phyloP scores from a whole-genome alignment of 805 yeast species.

The Metschnikowia lunata region DNA sequence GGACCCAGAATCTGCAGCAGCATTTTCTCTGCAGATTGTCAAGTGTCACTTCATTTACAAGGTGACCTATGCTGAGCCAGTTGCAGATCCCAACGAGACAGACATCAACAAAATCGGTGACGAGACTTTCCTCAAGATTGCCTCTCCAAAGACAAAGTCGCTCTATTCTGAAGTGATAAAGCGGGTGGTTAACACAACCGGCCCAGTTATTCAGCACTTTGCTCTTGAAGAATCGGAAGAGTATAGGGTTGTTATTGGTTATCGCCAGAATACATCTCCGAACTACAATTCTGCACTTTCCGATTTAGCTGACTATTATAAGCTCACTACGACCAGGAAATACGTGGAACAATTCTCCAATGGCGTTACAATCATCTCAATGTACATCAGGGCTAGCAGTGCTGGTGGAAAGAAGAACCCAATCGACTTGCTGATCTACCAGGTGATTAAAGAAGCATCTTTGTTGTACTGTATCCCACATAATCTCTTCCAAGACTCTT shows the following conservation, averaged over 20 bases:
- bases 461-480: slow-evolving; percentile 87
- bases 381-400: slow-evolving; percentile 56
- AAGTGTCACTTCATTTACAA: slow-evolving; percentile 82
- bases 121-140: slow-evolving; percentile 67
- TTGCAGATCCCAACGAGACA: slow-evolving; percentile 33
- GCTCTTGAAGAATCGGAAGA: slow-evolving; percentile 78
- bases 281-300: slow-evolving; percentile 84
- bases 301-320: slow-evolving; percentile 84
- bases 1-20: slow-evolving; percentile 11
- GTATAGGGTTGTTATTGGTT: slow-evolving; percentile 84
- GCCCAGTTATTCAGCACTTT: slow-evolving; percentile 88
- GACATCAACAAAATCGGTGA: slow-evolving; percentile 73
- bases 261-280: slow-evolving; percentile 76
- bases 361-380: slow-evolving; percentile 80
- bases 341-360: slow-evolving; percentile 92
- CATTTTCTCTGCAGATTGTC: slow-evolving; percentile 45
- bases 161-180: slow-evolving; percentile 70
- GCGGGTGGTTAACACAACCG: slow-evolving; percentile 69
- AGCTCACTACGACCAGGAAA: slow-evolving; percentile 77
- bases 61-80: slow-evolving; percentile 35
- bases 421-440: slow-evolving; percentile 75
- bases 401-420: slow-evolving; percentile 34
- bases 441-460: slow-evolving; percentile 91
- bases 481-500: slow-evolving; percentile 70
- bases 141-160: slow-evolving; percentile 72